Conservation (phyloP, 345 rosid genomes). For the Lepidium didymum region DNA sequence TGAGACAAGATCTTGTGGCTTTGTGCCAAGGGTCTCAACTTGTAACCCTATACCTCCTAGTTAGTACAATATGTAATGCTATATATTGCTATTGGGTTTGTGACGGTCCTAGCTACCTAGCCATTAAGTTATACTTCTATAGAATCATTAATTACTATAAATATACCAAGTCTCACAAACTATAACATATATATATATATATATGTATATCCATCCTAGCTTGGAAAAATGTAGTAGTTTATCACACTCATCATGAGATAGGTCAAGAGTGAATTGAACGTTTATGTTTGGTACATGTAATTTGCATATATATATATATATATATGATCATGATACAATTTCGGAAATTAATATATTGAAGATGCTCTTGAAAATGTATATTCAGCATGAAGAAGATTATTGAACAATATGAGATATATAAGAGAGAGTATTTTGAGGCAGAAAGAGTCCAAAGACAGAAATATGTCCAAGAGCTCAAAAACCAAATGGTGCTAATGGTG, state of each 20-base stretch:
- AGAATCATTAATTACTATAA: not conserved
- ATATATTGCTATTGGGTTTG: not conserved
- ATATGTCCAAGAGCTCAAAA: slow-evolving; percentile 37
- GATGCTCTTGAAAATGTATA: not conserved
- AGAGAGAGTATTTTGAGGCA: slow-evolving; percentile 5
- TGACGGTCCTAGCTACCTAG: not conserved
- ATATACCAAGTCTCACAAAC: not conserved
- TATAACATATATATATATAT: not conserved
- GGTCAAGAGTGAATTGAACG: not conserved
- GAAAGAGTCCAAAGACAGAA: slow-evolving; percentile 2
- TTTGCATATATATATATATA: not conserved
- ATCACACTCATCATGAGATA: not conserved
- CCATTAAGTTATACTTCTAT: not conserved
- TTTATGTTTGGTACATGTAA: not conserved
- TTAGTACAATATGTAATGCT: not conserved
- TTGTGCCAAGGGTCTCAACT: not conserved
- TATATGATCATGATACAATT: not conserved
- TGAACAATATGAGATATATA: slow-evolving; percentile 32
- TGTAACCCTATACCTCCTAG: not conserved
- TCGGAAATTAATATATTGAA: not conserved
- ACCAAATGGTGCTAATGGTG: slow-evolving; percentile 35
- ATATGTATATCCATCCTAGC: not conserved
- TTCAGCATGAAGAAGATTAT: slow-evolving; percentile 41
- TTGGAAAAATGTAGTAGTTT: not conserved
- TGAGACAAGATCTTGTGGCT: not conserved